Percentiles rank a stretch among this genome's conserved stretches.
These are phyloP conservation scores for Boletus reticulatus DNA, from an alignment of 768 basidiomycete species.

Conservation along the genomic window DNA sequence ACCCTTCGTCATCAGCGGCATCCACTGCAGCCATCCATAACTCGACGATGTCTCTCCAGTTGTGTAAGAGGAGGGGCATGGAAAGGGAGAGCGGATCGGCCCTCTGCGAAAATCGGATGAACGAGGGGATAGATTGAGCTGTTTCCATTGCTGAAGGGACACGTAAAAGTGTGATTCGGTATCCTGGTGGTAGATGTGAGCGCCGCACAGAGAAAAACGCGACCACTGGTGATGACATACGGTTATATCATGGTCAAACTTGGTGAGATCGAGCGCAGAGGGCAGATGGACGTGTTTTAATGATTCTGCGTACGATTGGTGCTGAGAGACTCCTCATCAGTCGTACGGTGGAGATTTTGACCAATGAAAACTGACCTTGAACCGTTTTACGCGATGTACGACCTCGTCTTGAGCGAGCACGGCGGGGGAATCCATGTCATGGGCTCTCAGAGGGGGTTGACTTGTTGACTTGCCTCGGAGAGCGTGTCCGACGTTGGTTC, in stretches of 20 bases:
- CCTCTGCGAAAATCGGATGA: slow-evolving; percentile 65
- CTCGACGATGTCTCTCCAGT: slow-evolving; percentile 67
- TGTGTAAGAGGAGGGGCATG: slow-evolving; percentile 78
- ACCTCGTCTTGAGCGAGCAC: slow-evolving; percentile 19
- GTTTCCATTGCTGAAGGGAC: slow-evolving; percentile 70
- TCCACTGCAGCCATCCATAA: slow-evolving; percentile 62
- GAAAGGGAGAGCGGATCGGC: slow-evolving; percentile 64
- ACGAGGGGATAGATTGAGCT: slow-evolving; percentile 77
- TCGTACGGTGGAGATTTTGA: background rate
- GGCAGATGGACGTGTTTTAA: slow-evolving; percentile 73
- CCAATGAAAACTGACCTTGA: slow-evolving; percentile 39
- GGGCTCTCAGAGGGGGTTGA: background rate
- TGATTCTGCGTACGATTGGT: slow-evolving; percentile 68
- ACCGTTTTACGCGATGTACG: slow-evolving; percentile 44
- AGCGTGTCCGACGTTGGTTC: no score
- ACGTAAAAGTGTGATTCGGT: slow-evolving; percentile 77
- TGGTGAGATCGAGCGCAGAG: slow-evolving; percentile 54
- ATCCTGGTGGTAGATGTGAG: slow-evolving; percentile 45
- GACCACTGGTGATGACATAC: slow-evolving; percentile 30
- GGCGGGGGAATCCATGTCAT: slow-evolving; percentile 9
- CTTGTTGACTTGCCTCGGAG: background rate
- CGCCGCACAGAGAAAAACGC: background rate
- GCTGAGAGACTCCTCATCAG: slow-evolving; percentile 37
- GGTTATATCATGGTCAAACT: slow-evolving; percentile 59
- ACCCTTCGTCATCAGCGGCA: slow-evolving; percentile 65